Percentiles rank a stretch among this genome's conserved stretches.
phyloP scores from a whole-genome alignment of 495 filamentous ascomycete species.

The Pyronema omphalodes region DNA sequence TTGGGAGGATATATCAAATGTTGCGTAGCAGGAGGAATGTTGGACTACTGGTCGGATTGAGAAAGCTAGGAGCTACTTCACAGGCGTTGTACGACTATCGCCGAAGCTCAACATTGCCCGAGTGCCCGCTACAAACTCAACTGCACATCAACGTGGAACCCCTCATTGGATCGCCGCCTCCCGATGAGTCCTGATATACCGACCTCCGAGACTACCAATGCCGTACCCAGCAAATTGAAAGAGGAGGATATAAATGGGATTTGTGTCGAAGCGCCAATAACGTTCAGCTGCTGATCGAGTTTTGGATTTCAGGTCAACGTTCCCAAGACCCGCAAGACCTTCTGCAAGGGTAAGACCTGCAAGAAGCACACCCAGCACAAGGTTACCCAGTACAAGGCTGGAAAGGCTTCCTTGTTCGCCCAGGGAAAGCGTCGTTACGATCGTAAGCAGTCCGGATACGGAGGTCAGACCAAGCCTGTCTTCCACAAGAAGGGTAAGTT shows the following conservation, averaged over 20 bases:
- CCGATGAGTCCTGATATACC: background rate
- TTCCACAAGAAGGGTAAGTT: conserved; percentile 84
- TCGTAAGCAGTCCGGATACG: conserved; percentile 98
- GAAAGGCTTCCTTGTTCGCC: conserved; percentile 85
- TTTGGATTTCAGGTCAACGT: conserved; percentile 50
- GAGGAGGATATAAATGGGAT: background rate
- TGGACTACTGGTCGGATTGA: too few relatives aligned
- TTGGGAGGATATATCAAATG: too few relatives aligned
- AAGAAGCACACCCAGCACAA: conserved; percentile 88
- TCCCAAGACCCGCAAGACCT: conserved; percentile 78
- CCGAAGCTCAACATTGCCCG: too few relatives aligned
- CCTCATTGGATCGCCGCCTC: background rate
- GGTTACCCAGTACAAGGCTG: conserved; percentile 94
- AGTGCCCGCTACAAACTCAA: too few relatives aligned
- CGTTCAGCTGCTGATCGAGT: conserved; percentile 4
- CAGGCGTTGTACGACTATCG: too few relatives aligned
- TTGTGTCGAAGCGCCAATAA: background rate
- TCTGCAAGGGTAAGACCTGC: conserved; percentile 91
- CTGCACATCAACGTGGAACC: too few relatives aligned
- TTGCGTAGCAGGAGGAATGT: too few relatives aligned
- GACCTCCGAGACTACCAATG: background rate
- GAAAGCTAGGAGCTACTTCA: too few relatives aligned
- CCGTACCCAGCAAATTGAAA: background rate
- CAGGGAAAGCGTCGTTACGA: conserved; percentile 99
- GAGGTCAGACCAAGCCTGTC: conserved; percentile 98